Evolutionary conservation across 306 rosid genomes (phyloP), one percentile per base, ranked within the genome.

Genomic region (Nissolia schottii): DNA sequence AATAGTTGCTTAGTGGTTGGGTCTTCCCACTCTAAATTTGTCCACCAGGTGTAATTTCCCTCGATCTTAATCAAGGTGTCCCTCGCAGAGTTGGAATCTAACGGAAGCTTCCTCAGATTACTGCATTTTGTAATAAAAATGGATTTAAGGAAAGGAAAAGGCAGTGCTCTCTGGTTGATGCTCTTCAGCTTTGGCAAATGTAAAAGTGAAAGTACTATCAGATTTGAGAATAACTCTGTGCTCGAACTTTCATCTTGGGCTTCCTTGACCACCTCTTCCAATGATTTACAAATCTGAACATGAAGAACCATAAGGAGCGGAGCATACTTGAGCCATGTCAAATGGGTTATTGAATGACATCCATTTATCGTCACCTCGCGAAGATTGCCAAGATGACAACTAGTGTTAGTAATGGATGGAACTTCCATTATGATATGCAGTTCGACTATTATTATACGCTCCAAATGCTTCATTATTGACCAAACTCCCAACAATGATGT

Each of bases 121-220:
- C 20, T 13, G 18, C 60, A 54, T 1, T 1, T 1, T 0, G 0
- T 0, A 4, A 54, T 54, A 13, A 0, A 0, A 55, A 67, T 29
- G 14, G 0, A 3, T 32, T 13, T 0, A 19, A 71, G 31, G 20
- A 5, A 43, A 56, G 70, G 82, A 19, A 71, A 71, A 64, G 19
- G 22, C 48, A 71, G 9, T 14, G 63, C 15, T 46, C 50, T 64
- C 10, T 13, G 55, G 40, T 73, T 6, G 16, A 79, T 32, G 23
- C 70, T 57, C 41, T 24, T 31, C 15, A 77, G 34, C 20, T 5
- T 15, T 8, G 25, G 14, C 34, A 62, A n/a, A 0, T 0, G 0
- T 0, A 0, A 0, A 38, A 70, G n/a, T n/a, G 49, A 3, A 0
- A 0, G 9, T 62, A 25, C 0, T 0, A 0, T n/a, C 0, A 79